Evolutionary conservation across 805 yeast species (phyloP).

Genomic region (Suhomyces pyralidae): DNA sequence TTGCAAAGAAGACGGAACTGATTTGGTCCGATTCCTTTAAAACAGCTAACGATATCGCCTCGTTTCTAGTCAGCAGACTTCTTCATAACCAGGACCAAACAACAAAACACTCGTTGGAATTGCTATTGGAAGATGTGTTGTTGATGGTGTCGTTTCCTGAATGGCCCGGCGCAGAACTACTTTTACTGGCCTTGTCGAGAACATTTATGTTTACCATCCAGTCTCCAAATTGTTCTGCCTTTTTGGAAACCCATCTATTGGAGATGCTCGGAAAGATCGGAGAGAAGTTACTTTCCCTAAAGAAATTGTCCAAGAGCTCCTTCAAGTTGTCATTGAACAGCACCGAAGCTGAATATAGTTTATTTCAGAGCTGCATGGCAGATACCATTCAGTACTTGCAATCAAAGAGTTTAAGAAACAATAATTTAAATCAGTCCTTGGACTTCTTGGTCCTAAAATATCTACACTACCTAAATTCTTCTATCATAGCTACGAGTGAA

Average conservation of each 20-base stretch:
- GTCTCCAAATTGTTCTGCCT: constrained; percentile 36
- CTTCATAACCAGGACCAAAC: constrained; percentile 24
- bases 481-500: neutral
- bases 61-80: constrained; percentile 16
- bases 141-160: constrained; percentile 51
- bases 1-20: neutral
- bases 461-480: constrained; percentile 2
- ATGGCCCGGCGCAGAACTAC: constrained; percentile 57
- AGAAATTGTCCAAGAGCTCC: constrained; percentile 11
- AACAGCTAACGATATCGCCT: constrained; percentile 26
- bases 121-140: constrained; percentile 56
- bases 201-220: constrained; percentile 39
- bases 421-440: constrained; percentile 7
- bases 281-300: constrained; percentile 41
- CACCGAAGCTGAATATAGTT: constrained; percentile 4
- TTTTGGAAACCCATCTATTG: constrained; percentile 49
- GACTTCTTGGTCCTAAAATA: constrained; percentile 15
- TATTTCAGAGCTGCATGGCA: constrained; percentile 4
- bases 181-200: constrained; percentile 46
- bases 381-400: constrained; percentile 15
- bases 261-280: constrained; percentile 66
- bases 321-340: constrained; percentile 7
- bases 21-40: neutral
- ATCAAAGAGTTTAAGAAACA: constrained; percentile 9
- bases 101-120: constrained; percentile 44